Conservation (phyloP, 768 basidiomycete genomes). For the Cytidiella melzeri region DNA sequence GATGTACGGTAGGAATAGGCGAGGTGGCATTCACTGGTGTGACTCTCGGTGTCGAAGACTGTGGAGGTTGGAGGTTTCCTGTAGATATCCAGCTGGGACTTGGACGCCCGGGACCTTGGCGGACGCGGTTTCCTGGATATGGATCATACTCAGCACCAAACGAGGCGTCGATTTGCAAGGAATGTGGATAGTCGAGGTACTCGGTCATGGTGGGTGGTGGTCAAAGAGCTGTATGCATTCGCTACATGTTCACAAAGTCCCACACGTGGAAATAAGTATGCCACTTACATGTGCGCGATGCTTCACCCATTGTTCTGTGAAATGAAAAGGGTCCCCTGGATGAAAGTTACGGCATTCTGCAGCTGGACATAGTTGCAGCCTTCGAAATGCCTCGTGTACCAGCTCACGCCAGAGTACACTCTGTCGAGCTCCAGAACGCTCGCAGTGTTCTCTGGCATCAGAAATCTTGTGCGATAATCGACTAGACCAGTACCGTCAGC, state of each 20-base stretch:
- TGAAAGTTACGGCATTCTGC: background rate
- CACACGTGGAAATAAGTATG: background rate
- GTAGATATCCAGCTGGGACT: background rate
- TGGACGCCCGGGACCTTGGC: background rate
- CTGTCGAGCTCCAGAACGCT: no score
- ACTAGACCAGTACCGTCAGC: no score
- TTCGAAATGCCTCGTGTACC: no score
- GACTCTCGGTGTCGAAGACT: background rate
- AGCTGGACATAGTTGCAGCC: no score
- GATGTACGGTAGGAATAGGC: slow-evolving; percentile 4
- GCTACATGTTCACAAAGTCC: background rate
- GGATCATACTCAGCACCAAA: slow-evolving; percentile 8
- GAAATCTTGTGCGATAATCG: no score
- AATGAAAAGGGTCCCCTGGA: background rate
- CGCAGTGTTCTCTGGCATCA: no score
- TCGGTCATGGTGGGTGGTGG: slow-evolving; percentile 8
- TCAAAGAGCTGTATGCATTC: slow-evolving; percentile 1
- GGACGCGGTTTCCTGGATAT: slow-evolving; percentile 1
- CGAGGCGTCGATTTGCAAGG: slow-evolving; percentile 2
- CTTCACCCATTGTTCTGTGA: background rate
- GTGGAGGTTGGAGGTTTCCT: background rate
- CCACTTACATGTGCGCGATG: background rate
- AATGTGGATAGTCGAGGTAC: slow-evolving; percentile 3
- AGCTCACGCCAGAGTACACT: no score
- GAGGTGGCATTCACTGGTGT: background rate